Evolutionary conservation across 257 asterid species (phyloP).

Genomic region (Thymus quinquecostatus): DNA sequence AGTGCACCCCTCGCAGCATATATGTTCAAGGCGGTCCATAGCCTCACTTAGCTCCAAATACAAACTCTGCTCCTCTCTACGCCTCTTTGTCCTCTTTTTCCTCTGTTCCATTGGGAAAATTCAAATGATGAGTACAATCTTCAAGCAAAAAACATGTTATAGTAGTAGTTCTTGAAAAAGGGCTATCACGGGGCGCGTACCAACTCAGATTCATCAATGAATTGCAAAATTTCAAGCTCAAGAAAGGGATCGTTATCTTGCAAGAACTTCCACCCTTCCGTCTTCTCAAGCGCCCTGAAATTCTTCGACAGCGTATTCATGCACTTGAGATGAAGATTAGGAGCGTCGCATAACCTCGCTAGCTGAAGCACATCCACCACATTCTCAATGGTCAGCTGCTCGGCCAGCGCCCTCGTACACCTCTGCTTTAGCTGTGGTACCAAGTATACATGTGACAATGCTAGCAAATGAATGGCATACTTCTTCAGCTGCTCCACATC

Average conservation of each 20-base stretch:
- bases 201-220: slow-evolving; percentile 74
- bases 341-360: slow-evolving; percentile 79
- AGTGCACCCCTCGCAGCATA: slow-evolving; percentile 85
- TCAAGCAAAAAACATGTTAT: not conserved
- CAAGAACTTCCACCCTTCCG: slow-evolving; percentile 87
- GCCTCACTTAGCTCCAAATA: slow-evolving; percentile 78
- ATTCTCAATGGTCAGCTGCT: slow-evolving; percentile 51
- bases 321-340: slow-evolving; percentile 69
- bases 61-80: slow-evolving; percentile 51
- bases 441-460: slow-evolving; percentile 67
- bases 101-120: slow-evolving; percentile 44
- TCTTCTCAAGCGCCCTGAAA: slow-evolving; percentile 63
- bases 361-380: slow-evolving; percentile 83
- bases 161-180: not conserved
- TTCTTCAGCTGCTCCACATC: slow-evolving; percentile 68
- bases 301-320: slow-evolving; percentile 58
- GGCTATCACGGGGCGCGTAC: slow-evolving; percentile 36
- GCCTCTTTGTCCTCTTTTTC: slow-evolving; percentile 64
- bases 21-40: slow-evolving; percentile 80
- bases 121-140: not conserved
- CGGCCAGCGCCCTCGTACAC: slow-evolving; percentile 57
- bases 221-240: slow-evolving; percentile 79
- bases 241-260: slow-evolving; percentile 79
- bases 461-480: slow-evolving; percentile 73
- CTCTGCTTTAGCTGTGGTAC: slow-evolving; percentile 78